phyloP scores from a whole-genome alignment of 257 asterid species.

The Euphrasia confusa region DNA sequence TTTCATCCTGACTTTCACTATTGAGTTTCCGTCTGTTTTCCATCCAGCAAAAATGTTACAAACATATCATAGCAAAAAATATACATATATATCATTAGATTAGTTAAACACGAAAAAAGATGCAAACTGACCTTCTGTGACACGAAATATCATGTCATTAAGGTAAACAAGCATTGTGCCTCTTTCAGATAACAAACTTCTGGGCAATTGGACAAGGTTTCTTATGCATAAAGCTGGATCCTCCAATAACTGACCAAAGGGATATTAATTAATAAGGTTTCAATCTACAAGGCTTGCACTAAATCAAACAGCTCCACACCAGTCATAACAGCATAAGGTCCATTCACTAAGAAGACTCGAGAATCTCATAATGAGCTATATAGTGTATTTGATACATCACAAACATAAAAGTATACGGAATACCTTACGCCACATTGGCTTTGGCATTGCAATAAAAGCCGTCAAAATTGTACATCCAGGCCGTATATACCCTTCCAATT shows the following conservation, averaged over 20 bases:
- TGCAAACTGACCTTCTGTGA: slow-evolving; percentile 34
- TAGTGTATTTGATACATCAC: neutral
- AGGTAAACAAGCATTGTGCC: slow-evolving; percentile 44
- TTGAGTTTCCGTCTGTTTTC: slow-evolving; percentile 57
- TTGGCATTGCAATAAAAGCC: slow-evolving; percentile 72
- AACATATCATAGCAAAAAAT: slow-evolving; percentile 12
- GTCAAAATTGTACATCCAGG: slow-evolving; percentile 94
- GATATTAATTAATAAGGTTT: slow-evolving; percentile 16
- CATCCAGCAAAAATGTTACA: slow-evolving; percentile 12
- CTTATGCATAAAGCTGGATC: slow-evolving; percentile 59
- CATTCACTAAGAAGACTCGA: too few relatives aligned
- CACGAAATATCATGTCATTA: slow-evolving; percentile 40
- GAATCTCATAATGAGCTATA: too few relatives aligned
- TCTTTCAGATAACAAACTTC: slow-evolving; percentile 42
- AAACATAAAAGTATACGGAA: neutral
- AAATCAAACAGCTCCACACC: slow-evolving; percentile 14
- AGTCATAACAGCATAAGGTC: too few relatives aligned
- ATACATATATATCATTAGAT: neutral
- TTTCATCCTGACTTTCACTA: slow-evolving; percentile 51
- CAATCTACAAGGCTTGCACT: slow-evolving; percentile 2
- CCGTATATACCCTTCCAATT: slow-evolving; percentile 89
- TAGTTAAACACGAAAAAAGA: neutral
- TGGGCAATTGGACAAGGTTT: slow-evolving; percentile 41
- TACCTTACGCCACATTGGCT: slow-evolving; percentile 72
- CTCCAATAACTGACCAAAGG: slow-evolving; percentile 54